Conservation (phyloP, 83 land plant genomes). For the Picea engelmannii region DNA sequence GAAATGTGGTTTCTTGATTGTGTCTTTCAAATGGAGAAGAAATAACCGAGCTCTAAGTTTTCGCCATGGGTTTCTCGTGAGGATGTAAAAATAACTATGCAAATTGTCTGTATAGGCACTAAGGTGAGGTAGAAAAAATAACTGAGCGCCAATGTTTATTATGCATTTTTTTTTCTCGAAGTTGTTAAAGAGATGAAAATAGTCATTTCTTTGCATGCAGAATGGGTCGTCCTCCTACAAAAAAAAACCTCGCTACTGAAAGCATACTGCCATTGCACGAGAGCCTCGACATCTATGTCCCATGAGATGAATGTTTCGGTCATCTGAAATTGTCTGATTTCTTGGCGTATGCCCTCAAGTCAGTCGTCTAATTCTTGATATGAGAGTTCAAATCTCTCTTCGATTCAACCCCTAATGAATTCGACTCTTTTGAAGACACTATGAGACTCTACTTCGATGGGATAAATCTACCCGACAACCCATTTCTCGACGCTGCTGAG, state of each 20-base stretch:
- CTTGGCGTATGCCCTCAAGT: constrained; percentile 47
- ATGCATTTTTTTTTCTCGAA: too few species aligned
- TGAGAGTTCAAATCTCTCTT: constrained; percentile 36
- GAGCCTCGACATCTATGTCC: constrained; percentile 62
- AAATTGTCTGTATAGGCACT: too few species aligned
- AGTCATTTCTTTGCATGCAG: too few species aligned
- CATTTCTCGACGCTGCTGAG: constrained; percentile 7
- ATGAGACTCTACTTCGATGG: constrained; percentile 55
- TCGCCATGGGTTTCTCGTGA: too few species aligned
- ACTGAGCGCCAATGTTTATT: too few species aligned
- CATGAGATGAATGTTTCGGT: constrained; percentile 70
- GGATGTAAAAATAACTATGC: too few species aligned
- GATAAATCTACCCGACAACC: constrained; percentile 30
- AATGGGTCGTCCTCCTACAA: too few species aligned
- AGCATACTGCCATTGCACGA: constrained; percentile 31
- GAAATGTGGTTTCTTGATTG: too few species aligned
- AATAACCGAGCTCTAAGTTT: too few species aligned
- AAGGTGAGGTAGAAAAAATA: too few species aligned
- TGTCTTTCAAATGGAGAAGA: too few species aligned
- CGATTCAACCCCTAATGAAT: constrained; percentile 49
- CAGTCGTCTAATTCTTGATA: constrained; percentile 48
- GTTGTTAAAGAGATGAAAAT: too few species aligned
- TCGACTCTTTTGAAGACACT: constrained; percentile 54
- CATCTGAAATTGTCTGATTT: constrained; percentile 70
- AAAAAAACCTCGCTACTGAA: constrained; percentile 45